Base-by-base conservation (phyloP, 164 flowering plant genomes). In the Annona cherimola region DNA sequence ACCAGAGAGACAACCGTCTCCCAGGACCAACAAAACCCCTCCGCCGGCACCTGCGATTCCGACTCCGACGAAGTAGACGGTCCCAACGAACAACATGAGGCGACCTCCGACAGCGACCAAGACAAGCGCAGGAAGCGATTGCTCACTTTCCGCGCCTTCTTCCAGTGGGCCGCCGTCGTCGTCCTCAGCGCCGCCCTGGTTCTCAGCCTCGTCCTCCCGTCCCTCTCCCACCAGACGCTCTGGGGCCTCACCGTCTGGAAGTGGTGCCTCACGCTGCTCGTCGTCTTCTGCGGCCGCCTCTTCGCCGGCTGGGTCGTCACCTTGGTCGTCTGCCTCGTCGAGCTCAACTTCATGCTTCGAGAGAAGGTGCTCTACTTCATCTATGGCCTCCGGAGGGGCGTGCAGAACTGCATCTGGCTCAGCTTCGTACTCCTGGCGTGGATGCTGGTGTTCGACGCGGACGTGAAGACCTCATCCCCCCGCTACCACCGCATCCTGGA, bases 351-450 rank as follows among this genome's bases (percentile, higher is more conserved):
- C 80, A 72, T 86, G 83, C 79, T 86, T 0, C 46, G 82, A 11
- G 80, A 85, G 45, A 80, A 76, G 70, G 86, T 86, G 3, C 72
- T 86, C 4, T 83, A 86, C 69, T 86, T 86, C 59, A 85, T 86
- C 5, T 84, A 77, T 20, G 89, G 89, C 0, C 62, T 86, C 1
- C 61, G 85, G 0, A 82, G 74, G 54, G 76, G 81, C 42, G 71
- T 86, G 55, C 82, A 81, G 26, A 81, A 79, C 54, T 81, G 85
- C 42, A 50, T 80, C 1, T 86, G 89, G 89, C 40, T 86, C 3
- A 82, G 70, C 3, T 63, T 86, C 3, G 85, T 79, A 18, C 62
- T 86, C 0, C 20, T 82, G 4, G 69, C 84, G 0, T 86, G 87
- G 86, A 42, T 66, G n/a, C 35, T 81, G 60, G 77, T 86, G 73